Percentiles rank a stretch among this genome's conserved stretches.
These are phyloP conservation scores for Symbiotaphrina buchneri DNA, from an alignment of 495 filamentous ascomycete species.

Conservation along the genomic window DNA sequence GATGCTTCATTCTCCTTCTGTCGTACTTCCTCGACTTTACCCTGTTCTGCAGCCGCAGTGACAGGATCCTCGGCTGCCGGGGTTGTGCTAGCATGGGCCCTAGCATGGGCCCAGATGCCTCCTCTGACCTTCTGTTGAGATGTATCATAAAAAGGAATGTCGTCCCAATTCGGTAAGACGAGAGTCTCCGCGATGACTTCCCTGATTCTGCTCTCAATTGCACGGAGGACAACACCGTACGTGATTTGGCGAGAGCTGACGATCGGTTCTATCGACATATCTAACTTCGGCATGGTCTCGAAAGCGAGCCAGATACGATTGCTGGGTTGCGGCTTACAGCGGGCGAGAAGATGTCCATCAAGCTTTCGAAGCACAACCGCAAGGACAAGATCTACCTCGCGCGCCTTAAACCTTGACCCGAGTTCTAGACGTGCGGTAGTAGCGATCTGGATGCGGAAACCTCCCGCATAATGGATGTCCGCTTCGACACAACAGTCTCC, in stretches of 20 bases:
- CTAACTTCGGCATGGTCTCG: constrained; percentile 75
- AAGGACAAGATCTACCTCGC: constrained; percentile 76
- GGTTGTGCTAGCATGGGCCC: constrained; percentile 12
- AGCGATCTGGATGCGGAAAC: constrained; percentile 71
- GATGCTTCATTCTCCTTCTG: constrained; percentile 14
- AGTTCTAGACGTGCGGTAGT: constrained; percentile 81
- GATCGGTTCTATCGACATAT: constrained; percentile 80
- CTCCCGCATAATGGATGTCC: constrained; percentile 72
- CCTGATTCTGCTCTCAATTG: constrained; percentile 84
- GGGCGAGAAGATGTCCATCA: constrained; percentile 63
- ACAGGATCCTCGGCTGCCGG: constrained; percentile 14
- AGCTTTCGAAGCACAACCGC: constrained; percentile 70
- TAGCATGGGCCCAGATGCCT: constrained; percentile 64
- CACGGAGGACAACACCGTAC: constrained; percentile 70
- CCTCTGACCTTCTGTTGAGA: constrained; percentile 54
- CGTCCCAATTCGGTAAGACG: constrained; percentile 91
- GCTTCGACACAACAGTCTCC: constrained; percentile 71
- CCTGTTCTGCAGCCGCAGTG: constrained; percentile 32
- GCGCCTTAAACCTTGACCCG: constrained; percentile 65
- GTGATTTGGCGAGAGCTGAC: constrained; percentile 91
- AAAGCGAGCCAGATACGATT: constrained; percentile 93
- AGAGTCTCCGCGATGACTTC: constrained; percentile 83
- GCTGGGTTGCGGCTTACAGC: constrained; percentile 85
- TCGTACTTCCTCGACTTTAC: constrained; percentile 23
- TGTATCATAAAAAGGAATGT: constrained; percentile 73